Base-by-base conservation (phyloP, 805 yeast species). In the Brettanomyces sp. region DNA sequence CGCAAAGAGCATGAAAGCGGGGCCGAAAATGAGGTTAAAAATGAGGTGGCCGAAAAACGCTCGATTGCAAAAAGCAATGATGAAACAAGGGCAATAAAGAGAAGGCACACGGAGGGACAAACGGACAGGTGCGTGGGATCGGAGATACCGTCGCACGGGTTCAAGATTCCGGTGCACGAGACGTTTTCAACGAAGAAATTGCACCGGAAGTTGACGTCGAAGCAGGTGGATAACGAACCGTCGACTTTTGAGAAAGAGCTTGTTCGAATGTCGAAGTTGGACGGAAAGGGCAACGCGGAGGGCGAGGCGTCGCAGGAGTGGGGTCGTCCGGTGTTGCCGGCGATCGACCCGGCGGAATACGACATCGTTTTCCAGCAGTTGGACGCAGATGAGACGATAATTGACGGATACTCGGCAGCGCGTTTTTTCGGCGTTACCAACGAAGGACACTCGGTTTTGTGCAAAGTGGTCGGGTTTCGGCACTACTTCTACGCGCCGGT, bases 401-500 rank as follows among this genome's bases (percentile, higher is more conserved):
- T 76, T 7, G 28, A 28, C 4, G 43, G 44, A 4, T 14, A n/a
- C 18, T 25, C 33, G 25, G 56, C 53, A 14, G 76, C 77, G 35
- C 75, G 96, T 46, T 83, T 95, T 58, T 93, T 90, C 63, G 99
- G 99, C 47, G 89, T 95, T 36, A 89, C 98, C 1, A 77, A 72
- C 47, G 82, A 78, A 46, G 99, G 99, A 4, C 69, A 88, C 58
- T 85, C 97, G 0, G 86, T 93, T 21, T 71, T 90, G 52, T 90
- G 98, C 67, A 88, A 85, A 54, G 93, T 93, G 13, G 76, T 83
- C 3, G 96, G 95, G 5, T 93, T 95, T 60, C 61, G 76, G 46
- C 99, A 95, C 60, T 93, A 93, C 62, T 74, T 93, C 49, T 93
- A 87, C 55, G 95, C 86, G 11, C 95, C 97, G 0, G 90, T 87